Evolutionary conservation across 306 rosid genomes (phyloP).

Genomic region (Quercus berberidifolia): DNA sequence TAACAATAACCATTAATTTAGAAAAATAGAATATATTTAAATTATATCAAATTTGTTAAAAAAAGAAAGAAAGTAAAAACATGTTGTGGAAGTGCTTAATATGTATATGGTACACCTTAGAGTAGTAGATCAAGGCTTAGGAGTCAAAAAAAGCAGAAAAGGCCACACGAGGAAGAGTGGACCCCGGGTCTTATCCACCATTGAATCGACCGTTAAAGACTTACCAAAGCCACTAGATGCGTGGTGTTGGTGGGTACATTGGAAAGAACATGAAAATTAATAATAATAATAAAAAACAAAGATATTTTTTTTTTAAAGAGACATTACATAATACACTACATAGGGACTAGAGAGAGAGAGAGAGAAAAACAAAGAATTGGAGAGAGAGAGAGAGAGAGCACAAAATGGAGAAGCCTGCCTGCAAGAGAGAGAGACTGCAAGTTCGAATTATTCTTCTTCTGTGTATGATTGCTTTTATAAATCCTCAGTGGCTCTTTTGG

Average conservation of each 20-base stretch:
- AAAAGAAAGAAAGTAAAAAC: not conserved
- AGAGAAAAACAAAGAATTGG: not conserved
- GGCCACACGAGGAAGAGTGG: conserved; percentile 23
- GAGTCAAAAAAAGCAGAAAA: not conserved
- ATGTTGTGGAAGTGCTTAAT: not conserved
- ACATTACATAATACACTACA: conserved; percentile 10
- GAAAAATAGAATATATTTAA: too few relatives aligned
- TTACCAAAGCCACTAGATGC: conserved; percentile 24
- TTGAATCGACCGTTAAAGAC: conserved; percentile 47
- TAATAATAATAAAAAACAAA: not conserved
- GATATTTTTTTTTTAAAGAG: conserved; percentile 1
- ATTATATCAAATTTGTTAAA: too few relatives aligned
- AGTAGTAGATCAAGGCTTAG: conserved; percentile 13
- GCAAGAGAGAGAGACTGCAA: conserved; percentile 70
- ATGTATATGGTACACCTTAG: not conserved
- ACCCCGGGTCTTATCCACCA: conserved; percentile 18
- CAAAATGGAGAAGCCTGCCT: conserved; percentile 38
- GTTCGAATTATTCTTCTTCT: conserved; percentile 91
- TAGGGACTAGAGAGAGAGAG: conserved; percentile 21
- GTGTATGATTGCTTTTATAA: conserved; percentile 68
- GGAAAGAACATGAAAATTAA: not conserved
- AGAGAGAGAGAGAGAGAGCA: conserved; percentile 17
- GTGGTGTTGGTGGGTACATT: conserved; percentile 1
- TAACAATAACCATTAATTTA: too few relatives aligned
- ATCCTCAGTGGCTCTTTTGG: conserved; percentile 60